A percentile compares a stretch with the other conserved stretches of the same genome.
Conservation (phyloP, 2,329 filamentous ascomycete species). For the Botrytis sinoallii region DNA sequence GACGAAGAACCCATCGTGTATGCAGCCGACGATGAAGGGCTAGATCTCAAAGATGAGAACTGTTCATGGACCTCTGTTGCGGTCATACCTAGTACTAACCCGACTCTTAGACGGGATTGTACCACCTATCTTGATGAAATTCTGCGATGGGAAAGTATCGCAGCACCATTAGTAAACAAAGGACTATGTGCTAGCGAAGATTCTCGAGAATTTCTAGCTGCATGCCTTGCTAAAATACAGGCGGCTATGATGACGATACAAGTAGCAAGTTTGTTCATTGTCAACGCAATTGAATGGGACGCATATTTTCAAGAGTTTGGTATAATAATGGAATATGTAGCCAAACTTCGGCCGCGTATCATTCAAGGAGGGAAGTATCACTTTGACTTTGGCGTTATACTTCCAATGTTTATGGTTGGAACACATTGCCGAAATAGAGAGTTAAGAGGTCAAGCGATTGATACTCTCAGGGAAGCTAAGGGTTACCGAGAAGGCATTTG, state of each 20-base stretch:
- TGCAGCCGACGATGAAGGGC: neutral
- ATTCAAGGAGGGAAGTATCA: conserved; percentile 19
- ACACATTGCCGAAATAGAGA: conserved; percentile 20
- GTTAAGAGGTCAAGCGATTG: conserved; percentile 19
- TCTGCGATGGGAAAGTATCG: conserved; percentile 18
- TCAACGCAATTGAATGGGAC: conserved; percentile 20
- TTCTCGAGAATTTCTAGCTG: conserved; percentile 4
- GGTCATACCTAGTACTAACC: neutral
- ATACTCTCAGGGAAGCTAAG: conserved; percentile 5
- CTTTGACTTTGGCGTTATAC: conserved; percentile 24
- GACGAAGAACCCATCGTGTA: neutral
- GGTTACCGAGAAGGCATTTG: conserved; percentile 26
- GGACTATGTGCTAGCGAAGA: neutral
- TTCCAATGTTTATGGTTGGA: conserved; percentile 18
- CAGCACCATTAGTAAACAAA: conserved; percentile 7
- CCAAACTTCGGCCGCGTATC: conserved; percentile 9
- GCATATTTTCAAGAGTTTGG: conserved; percentile 19
- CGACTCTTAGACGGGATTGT: conserved; percentile 14
- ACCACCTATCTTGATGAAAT: conserved; percentile 20
- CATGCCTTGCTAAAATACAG: conserved; percentile 22
- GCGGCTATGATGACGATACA: conserved; percentile 16
- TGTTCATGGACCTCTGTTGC: conserved; percentile 4
- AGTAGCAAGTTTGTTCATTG: conserved; percentile 15
- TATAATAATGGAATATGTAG: conserved; percentile 13
- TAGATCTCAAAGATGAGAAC: conserved; percentile 1